A percentile compares a stretch with the other conserved stretches of the same genome.
These are phyloP conservation scores for Zymoseptoria pseudotritici DNA, from an alignment of 2,329 filamentous ascomycete species.

Conservation along the genomic window DNA sequence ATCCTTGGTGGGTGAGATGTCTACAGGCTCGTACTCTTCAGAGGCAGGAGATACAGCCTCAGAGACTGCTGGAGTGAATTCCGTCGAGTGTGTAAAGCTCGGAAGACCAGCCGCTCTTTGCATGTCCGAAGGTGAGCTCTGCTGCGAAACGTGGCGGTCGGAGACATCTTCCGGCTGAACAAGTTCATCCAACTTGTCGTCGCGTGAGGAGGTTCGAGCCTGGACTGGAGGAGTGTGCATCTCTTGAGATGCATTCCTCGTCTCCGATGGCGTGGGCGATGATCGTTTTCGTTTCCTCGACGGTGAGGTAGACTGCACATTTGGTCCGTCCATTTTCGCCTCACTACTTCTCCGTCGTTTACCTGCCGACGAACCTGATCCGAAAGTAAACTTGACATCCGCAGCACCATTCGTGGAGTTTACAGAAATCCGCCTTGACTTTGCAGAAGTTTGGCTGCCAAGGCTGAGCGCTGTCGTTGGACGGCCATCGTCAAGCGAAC, in stretches of 20 bases:
- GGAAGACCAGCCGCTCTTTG: constrained; percentile 7
- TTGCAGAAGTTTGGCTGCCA: constrained; percentile 18
- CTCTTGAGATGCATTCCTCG: background rate
- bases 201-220: background rate
- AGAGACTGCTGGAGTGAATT: constrained; percentile 17
- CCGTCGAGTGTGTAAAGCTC: constrained; percentile 14
- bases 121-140: constrained; percentile 18
- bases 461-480: constrained; percentile 20
- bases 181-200: constrained; percentile 2
- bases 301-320: constrained; percentile 11
- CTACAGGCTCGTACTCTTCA: constrained; percentile 12
- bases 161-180: constrained; percentile 9
- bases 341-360: constrained; percentile 1
- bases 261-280: constrained; percentile 12
- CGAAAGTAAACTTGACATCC: constrained; percentile 10
- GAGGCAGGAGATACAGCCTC: constrained; percentile 17
- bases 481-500: constrained; percentile 19
- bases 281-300: constrained; percentile 24
- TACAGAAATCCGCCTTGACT: constrained; percentile 14
- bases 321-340: background rate
- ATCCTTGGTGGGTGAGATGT: constrained; percentile 8
- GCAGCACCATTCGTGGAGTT: constrained; percentile 10
- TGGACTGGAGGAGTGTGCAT: background rate
- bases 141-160: constrained; percentile 10
- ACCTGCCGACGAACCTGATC: constrained; percentile 1